Evolutionary conservation across 768 basidiomycete genomes (phyloP).

Genomic region (Termitomyces sp.): DNA sequence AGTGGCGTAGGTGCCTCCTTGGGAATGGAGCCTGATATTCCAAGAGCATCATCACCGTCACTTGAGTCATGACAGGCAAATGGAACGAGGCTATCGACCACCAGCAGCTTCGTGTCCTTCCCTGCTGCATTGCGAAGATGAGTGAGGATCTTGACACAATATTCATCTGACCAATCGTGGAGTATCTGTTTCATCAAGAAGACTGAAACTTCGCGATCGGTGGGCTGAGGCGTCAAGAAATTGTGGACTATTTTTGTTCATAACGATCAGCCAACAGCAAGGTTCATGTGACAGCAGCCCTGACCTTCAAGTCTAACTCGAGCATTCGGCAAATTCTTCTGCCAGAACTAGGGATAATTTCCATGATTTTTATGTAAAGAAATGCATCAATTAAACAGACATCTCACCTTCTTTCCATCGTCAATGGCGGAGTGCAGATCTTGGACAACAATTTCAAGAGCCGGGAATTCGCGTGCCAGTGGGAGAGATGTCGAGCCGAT

Average conservation of each 20-base stretch:
- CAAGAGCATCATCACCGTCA: conserved; percentile 3
- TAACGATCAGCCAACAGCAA: not conserved
- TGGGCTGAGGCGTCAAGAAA: conserved; percentile 8
- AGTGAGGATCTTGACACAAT: conserved; percentile 8
- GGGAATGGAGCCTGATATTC: conserved; percentile 22
- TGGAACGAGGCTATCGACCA: conserved; percentile 11
- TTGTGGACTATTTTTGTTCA: conserved; percentile 1
- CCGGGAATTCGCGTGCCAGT: conserved; percentile 25
- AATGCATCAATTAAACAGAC: not conserved
- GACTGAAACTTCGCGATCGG: conserved; percentile 5
- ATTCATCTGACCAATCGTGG: conserved; percentile 12
- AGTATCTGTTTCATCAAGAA: conserved; percentile 13
- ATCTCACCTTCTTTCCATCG: conserved; percentile 18
- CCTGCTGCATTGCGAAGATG: conserved; percentile 1
- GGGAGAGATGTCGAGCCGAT: conserved; percentile 27
- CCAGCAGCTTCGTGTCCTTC: conserved; percentile 5
- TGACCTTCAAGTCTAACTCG: conserved; percentile 13
- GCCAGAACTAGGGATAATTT: conserved; percentile 1
- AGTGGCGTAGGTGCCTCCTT: conserved; percentile 26
- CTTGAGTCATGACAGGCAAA: conserved; percentile 7
- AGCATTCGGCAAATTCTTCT: not conserved
- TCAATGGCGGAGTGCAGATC: conserved; percentile 25
- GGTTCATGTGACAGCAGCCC: not conserved
- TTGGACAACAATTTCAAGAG: conserved; percentile 28
- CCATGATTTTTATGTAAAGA: too few species aligned